These are phyloP conservation scores for Eremothecium cymbalariae DNA, from an alignment of 1,139 yeast genomes.

Conservation along the genomic window DNA sequence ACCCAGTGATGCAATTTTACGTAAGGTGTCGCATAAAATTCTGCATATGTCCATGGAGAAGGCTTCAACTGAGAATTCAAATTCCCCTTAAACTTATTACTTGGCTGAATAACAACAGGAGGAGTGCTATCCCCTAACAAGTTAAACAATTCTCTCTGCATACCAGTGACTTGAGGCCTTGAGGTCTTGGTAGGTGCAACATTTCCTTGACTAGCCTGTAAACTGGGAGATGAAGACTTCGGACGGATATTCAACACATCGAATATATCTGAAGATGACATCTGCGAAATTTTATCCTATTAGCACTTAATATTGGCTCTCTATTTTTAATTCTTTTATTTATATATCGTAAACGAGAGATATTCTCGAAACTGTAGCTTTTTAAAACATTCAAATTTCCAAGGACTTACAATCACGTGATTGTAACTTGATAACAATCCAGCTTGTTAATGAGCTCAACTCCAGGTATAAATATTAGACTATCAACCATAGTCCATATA, in stretches of 20 bases:
- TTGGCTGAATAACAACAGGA: conserved; percentile 55
- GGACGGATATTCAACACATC: conserved; percentile 64
- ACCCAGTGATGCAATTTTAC: conserved; percentile 77
- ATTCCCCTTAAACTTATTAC: conserved; percentile 55
- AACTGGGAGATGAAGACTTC: conserved; percentile 25
- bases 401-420: too few species aligned
- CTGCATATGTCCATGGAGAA: conserved; percentile 71
- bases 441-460: too few species aligned
- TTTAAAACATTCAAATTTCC: too few species aligned
- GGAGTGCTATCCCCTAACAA: conserved; percentile 90
- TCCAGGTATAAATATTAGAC: too few species aligned
- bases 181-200: conserved; percentile 16
- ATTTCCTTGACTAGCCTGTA: conserved; percentile 24
- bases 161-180: conserved; percentile 54
- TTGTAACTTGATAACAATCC: too few species aligned
- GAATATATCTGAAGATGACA: conserved; percentile 56
- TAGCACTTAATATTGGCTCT: background rate
- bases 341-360: too few species aligned
- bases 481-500: too few species aligned
- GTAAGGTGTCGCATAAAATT: conserved; percentile 51
- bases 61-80: conserved; percentile 54
- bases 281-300: conserved; percentile 11
- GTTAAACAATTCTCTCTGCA: conserved; percentile 84
- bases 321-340: background rate
- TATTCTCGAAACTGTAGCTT: too few species aligned